phyloP scores from a whole-genome alignment of 2,329 filamentous ascomycete species.

The Curvularia lunata region DNA sequence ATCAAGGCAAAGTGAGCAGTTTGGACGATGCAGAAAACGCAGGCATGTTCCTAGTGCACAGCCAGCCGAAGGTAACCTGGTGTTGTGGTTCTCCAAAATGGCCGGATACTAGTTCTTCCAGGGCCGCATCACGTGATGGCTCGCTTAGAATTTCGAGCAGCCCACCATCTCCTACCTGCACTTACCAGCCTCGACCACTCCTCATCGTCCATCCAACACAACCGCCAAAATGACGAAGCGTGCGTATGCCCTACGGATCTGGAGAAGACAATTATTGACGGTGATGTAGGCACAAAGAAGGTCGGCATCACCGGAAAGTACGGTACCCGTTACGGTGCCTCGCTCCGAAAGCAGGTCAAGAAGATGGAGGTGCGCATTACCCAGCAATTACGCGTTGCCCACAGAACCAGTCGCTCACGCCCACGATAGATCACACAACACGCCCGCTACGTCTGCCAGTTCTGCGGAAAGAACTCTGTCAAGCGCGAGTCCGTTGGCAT shows the following conservation, averaged over 20 bases:
- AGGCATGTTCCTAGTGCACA: background rate
- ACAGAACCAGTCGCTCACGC: constrained; percentile 29
- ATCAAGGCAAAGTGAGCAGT: too few relatives aligned
- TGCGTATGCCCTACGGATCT: constrained; percentile 28
- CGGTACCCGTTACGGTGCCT: constrained; percentile 97
- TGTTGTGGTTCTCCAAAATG: background rate
- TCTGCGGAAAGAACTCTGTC: constrained; percentile 90
- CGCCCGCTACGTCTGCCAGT: constrained; percentile 93
- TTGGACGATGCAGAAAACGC: background rate
- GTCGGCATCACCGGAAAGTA: constrained; percentile 98
- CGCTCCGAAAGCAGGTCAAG: constrained; percentile 98
- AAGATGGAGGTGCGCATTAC: constrained; percentile 77
- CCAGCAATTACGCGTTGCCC: constrained; percentile 8
- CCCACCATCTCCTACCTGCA: constrained; percentile 11
- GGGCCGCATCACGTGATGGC: constrained; percentile 2
- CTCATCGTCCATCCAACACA: constrained; percentile 31
- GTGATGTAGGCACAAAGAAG: constrained; percentile 57
- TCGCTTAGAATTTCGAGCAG: constrained; percentile 16
- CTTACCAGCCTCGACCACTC: constrained; percentile 25
- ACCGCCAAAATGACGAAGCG: constrained; percentile 63
- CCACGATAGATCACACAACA: constrained; percentile 80
- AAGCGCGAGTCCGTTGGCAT: constrained; percentile 90
- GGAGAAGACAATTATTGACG: constrained; percentile 26
- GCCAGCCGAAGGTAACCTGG: background rate
- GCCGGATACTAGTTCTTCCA: constrained; percentile 20